Evolutionary conservation across 805 yeast genomes (phyloP), one percentile per base, ranked within the genome.

Genomic region (Blastobotrys terrestris): DNA sequence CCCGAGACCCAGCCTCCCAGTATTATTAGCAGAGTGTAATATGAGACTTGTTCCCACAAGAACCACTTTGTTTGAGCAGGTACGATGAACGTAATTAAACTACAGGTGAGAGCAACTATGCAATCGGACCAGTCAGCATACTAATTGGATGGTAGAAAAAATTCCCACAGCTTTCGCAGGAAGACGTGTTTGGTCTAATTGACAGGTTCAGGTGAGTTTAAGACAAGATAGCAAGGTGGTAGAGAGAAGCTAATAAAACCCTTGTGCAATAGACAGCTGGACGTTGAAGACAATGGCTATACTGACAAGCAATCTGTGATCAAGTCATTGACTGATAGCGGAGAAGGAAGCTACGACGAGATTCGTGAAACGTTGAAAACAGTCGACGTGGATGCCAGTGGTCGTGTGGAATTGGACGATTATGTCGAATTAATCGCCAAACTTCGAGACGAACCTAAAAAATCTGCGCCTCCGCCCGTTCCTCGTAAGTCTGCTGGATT

Each of bases 331-430:
- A 81, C 95, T 20, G 80, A 81, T 53, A 70, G 82, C 26, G 97
- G 97, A 16, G 80, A 80, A 51, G 92, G 86, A 49, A 69, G 90
- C 31, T 94, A 94, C 65, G 99, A 94, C 69, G 87, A 85, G 59
- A 92, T 95, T 20, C 84, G 99, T 73, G 96, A 90, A 68, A 87
- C 97, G 1, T 77, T 94, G 66, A 94, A 94, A 67, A 80, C 79
- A 50, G 97, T 90, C 48, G 84, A 85, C 59, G 95, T 94, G 35
- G 99, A 94, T 71, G 96, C 98, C 14, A 85, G 96, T 3, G 99
- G 99, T 21, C 92, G 87, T 66, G 97, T 94, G 51, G 99, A 94
- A 68, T 74, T 94, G 65, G 99, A 94, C 55, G 99, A 94, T 67
- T 94, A 81, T 65, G 97, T 92, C 35, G 85, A 72, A 60, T 82